Evolutionary conservation across 129 eudicot species (phyloP).

Genomic region (Oenanthe sinensis): DNA sequence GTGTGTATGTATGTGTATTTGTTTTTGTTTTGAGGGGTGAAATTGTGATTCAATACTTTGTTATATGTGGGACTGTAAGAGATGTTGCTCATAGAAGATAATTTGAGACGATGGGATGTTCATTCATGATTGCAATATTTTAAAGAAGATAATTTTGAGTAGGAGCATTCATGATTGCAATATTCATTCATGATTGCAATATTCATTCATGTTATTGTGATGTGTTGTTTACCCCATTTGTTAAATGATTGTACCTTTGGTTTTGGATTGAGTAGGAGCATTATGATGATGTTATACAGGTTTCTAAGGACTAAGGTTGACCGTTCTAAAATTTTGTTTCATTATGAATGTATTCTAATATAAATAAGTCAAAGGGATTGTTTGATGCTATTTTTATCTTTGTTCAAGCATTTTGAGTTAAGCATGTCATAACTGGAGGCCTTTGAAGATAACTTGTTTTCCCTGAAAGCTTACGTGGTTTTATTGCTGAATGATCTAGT

Average conservation of each 20-base stretch:
- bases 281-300: background rate
- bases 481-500: background rate
- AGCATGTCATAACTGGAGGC: background rate
- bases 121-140: background rate
- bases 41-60: background rate
- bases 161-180: background rate
- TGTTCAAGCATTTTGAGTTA: background rate
- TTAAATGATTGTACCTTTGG: background rate
- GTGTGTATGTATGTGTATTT: too few relatives aligned
- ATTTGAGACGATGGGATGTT: background rate
- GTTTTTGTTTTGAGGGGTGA: background rate
- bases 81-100: background rate
- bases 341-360: background rate
- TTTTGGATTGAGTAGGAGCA: background rate
- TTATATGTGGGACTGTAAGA: background rate
- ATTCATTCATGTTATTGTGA: background rate
- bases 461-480: background rate
- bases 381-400: background rate
- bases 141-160: too few relatives aligned
- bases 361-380: background rate
- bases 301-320: background rate
- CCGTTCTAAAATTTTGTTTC: background rate
- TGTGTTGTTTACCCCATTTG: background rate
- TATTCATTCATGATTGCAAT: background rate
- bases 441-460: background rate